These are phyloP conservation scores for Schoenoplectus triqueter DNA, from an alignment of 202 grass and related monocot genomes.

Conservation along the genomic window DNA sequence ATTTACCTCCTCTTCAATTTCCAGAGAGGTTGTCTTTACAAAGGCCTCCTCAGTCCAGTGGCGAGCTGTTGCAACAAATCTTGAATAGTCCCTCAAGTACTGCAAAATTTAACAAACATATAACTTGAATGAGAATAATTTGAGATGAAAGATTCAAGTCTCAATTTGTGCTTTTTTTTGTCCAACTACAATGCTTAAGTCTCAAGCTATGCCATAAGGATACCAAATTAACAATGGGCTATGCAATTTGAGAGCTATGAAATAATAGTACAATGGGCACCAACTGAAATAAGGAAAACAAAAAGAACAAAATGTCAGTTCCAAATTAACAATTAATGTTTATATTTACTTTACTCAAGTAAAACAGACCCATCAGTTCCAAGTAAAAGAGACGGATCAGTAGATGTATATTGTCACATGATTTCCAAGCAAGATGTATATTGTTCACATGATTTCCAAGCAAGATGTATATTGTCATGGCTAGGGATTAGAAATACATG, in stretches of 20 bases:
- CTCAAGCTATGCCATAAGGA: not conserved
- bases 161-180: not conserved
- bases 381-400: slow-evolving; percentile 79
- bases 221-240: not conserved
- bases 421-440: slow-evolving; percentile 54
- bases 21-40: slow-evolving; percentile 66
- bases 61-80: slow-evolving; percentile 73
- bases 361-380: too few species aligned
- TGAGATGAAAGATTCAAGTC: not conserved
- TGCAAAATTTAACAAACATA: slow-evolving; percentile 48
- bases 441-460: slow-evolving; percentile 81
- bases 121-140: slow-evolving; percentile 1
- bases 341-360: too few species aligned
- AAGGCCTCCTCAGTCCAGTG: slow-evolving; percentile 92
- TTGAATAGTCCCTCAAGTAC: slow-evolving; percentile 75
- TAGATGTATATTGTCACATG: slow-evolving; percentile 92
- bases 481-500: slow-evolving; percentile 84
- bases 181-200: not conserved
- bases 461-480: slow-evolving; percentile 80
- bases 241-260: too few species aligned
- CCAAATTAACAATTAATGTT: too few species aligned
- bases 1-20: slow-evolving; percentile 90
- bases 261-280: too few species aligned
- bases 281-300: too few species aligned
- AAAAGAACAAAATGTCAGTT: too few species aligned